Evolutionary conservation across 441 rosid species (phyloP), one percentile per base, ranked within the genome.

Genomic region (Pelargonium fulgidum): DNA sequence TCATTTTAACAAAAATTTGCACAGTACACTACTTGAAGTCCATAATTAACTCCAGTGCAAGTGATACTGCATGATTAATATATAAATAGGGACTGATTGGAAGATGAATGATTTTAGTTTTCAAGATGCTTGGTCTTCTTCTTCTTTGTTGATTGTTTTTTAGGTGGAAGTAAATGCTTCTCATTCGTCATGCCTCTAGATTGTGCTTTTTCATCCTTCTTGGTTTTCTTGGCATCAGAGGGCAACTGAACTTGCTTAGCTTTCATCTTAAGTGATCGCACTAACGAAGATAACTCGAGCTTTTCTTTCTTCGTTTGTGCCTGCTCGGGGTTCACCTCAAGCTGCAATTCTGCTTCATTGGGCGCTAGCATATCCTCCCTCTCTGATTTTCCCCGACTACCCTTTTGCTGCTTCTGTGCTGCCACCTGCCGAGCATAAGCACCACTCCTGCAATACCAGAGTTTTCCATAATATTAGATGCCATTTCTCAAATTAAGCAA

Each of bases 261-360:
- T 73, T 93, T 93, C 83, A 82, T 83, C 89, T 93, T 89, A 45
- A 91, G 66, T 0, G 95, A 91, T 78, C 74, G 85, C 17, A 93
- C 85, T 64, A 88, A 66, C 12, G 85, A 81, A 39, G 87, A 80
- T 48, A 91, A 62, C 73, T 84, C 86, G 2, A 69, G 72, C 81
- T 85, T 83, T 73, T 78, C 84, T 68, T 72, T 84, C 82, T 80
- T 86, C 12, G 82, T 50, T 10, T 73, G 66, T 58, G 52, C 68
- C 29, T 2, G 56, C 64, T 78, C 77, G 3, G 80, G 68, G 14
- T 70, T 66, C 12, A 3, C 70, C 67, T 75, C 75, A 33, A 64
- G 70, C 29, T 45, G 72, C 22, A 68, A 36, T 63, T 73, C 73
- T 44, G 67, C 67, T 41, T 76, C 69, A 47, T 72, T 26, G 12